Evolutionary conservation across 352 stramenopile genomes (phyloP).

Genomic region (Phytophthora tubulina): DNA sequence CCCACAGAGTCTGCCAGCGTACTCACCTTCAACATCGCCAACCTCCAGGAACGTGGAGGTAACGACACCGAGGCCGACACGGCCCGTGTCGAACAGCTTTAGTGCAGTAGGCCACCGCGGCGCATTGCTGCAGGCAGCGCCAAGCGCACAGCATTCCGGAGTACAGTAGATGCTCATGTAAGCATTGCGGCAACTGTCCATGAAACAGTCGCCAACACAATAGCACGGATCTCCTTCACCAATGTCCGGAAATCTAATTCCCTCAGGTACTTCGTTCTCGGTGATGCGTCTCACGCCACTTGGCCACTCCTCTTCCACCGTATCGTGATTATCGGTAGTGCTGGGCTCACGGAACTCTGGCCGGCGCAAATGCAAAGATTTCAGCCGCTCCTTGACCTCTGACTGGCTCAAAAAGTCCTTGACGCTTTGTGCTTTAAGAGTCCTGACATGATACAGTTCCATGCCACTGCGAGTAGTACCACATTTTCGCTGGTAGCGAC

Average conservation of each 20-base stretch:
- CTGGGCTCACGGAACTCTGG: not conserved
- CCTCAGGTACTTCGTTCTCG: not conserved
- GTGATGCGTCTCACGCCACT: not conserved
- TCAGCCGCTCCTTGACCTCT: too few relatives aligned
- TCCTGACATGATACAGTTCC: too few relatives aligned
- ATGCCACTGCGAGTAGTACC: too few relatives aligned
- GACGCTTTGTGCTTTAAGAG: too few relatives aligned
- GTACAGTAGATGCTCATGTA: slow-evolving; percentile 7
- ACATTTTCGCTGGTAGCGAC: too few relatives aligned
- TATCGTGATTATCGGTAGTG: not conserved
- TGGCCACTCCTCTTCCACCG: not conserved
- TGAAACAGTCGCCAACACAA: slow-evolving; percentile 9
- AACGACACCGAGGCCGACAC: slow-evolving; percentile 5
- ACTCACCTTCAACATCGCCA: slow-evolving; percentile 16
- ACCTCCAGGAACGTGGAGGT: slow-evolving; percentile 5
- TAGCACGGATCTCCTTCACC: not conserved
- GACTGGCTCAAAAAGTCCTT: too few relatives aligned
- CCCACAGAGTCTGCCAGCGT: not conserved
- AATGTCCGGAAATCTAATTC: not conserved
- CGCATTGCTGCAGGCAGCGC: slow-evolving; percentile 1
- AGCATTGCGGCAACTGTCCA: not conserved
- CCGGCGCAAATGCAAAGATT: not conserved
- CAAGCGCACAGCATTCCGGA: not conserved
- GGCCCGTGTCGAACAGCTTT: slow-evolving; percentile 7
- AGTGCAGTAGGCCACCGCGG: not conserved